These are phyloP conservation scores for Irpex lacteus DNA, from an alignment of 1,284 basidiomycete species.

Conservation along the genomic window DNA sequence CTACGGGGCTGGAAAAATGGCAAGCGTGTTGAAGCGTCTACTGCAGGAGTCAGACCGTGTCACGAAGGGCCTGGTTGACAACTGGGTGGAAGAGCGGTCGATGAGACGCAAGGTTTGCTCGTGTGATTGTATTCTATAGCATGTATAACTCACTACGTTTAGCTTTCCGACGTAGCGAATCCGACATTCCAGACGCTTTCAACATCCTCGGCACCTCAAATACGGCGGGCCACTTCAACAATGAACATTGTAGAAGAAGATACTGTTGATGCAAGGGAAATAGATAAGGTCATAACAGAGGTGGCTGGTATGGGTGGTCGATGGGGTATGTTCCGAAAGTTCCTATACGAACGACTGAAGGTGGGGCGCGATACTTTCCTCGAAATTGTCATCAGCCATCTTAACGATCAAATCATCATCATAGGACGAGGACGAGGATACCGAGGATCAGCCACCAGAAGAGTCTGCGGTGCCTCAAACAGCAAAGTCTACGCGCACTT, in stretches of 20 bases:
- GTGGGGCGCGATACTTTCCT: conserved; percentile 32
- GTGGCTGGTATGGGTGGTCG: conserved; percentile 85
- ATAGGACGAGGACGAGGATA: conserved; percentile 14
- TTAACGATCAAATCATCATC: background rate
- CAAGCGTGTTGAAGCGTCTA: conserved; percentile 73
- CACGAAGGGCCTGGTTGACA: conserved; percentile 71
- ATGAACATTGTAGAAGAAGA: conserved; percentile 54
- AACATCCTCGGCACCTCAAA: conserved; percentile 23
- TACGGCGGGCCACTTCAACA: conserved; percentile 37
- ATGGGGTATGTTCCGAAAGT: conserved; percentile 91
- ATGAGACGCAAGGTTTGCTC: conserved; percentile 65
- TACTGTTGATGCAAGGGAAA: conserved; percentile 79
- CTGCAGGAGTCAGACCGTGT: conserved; percentile 87
- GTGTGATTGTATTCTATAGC: background rate
- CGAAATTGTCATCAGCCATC: background rate
- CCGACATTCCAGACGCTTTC: conserved; percentile 16
- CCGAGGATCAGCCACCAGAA: background rate
- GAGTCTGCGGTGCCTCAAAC: background rate
- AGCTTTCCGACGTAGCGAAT: conserved; percentile 31
- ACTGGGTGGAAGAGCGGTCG: conserved; percentile 88
- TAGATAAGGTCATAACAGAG: conserved; percentile 87
- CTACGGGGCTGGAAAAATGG: conserved; percentile 88
- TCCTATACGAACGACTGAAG: conserved; percentile 72
- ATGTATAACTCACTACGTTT: background rate
- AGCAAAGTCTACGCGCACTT: background rate